phyloP scores from a whole-genome alignment of 768 basidiomycete genomes.

The Hypholoma sublateritium region DNA sequence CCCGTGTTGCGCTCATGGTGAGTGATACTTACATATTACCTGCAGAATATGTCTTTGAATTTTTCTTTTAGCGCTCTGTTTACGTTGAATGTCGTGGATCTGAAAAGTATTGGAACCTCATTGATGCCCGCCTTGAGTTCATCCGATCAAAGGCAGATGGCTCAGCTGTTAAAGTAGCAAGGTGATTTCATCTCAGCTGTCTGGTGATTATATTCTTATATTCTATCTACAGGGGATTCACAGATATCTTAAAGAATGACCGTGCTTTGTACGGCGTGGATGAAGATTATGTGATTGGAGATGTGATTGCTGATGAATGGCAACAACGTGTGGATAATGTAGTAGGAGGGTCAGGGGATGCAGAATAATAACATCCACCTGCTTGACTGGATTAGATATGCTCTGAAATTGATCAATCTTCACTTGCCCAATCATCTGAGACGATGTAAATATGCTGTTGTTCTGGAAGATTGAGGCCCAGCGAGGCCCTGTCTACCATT shows the following conservation, averaged over 20 bases:
- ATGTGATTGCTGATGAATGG: slow-evolving; percentile 8
- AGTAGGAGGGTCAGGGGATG: slow-evolving; percentile 5
- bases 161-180: not conserved
- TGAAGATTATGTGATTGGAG: slow-evolving; percentile 10
- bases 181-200: not conserved
- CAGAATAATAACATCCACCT: not conserved
- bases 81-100: not conserved
- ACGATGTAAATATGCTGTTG: too few relatives aligned
- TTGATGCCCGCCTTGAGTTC: not conserved
- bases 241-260: slow-evolving; percentile 2
- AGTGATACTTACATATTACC: not conserved
- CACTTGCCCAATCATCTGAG: too few relatives aligned
- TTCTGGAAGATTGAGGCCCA: too few relatives aligned
- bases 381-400: too few relatives aligned
- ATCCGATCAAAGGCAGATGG: not conserved
- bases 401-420: too few relatives aligned
- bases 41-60: not conserved
- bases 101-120: not conserved
- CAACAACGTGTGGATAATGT: slow-evolving; percentile 12
- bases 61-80: not conserved
- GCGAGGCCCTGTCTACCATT: too few relatives aligned
- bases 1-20: slow-evolving; percentile 14
- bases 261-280: slow-evolving; percentile 1
- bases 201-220: not conserved
- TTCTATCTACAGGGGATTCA: slow-evolving; percentile 7